Evolutionary conservation across 2,329 filamentous ascomycete genomes (phyloP).

Genomic region (Diaporthe nobilis): DNA sequence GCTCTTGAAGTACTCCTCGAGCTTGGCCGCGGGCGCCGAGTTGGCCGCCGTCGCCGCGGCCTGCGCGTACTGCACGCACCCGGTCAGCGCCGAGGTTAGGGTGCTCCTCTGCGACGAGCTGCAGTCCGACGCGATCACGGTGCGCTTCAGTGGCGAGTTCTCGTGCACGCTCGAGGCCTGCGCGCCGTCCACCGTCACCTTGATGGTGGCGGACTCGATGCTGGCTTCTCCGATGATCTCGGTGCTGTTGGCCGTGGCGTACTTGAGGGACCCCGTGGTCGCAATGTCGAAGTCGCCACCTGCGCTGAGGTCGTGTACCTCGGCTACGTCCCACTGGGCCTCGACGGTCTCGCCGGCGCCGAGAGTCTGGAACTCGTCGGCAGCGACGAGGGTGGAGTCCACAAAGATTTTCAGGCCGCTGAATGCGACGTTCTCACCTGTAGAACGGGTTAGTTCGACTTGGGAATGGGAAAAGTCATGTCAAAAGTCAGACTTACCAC

Average conservation of each 20-base stretch:
- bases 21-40: conserved; percentile 56
- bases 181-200: conserved; percentile 68
- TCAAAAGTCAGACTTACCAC: conserved; percentile 53
- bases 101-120: conserved; percentile 5
- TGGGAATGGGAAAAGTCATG: too few relatives aligned
- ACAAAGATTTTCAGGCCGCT: conserved; percentile 67
- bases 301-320: conserved; percentile 65
- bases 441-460: conserved; percentile 50
- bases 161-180: conserved; percentile 11
- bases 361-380: conserved; percentile 66
- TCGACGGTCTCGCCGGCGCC: conserved; percentile 64
- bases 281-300: conserved; percentile 70
- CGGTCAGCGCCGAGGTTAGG: background rate
- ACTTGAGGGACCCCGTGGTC: conserved; percentile 69
- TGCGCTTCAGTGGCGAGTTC: conserved; percentile 11
- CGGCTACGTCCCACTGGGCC: conserved; percentile 67
- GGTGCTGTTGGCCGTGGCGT: conserved; percentile 65
- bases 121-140: conserved; percentile 16
- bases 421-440: conserved; percentile 62
- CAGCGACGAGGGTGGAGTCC: conserved; percentile 58
- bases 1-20: conserved; percentile 76
- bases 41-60: background rate
- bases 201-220: conserved; percentile 73
- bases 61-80: background rate
- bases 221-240: conserved; percentile 63